Evolutionary conservation across 768 basidiomycete species (phyloP), one percentile per base, ranked within the genome.

Genomic region (Exsudoporus frostii): DNA sequence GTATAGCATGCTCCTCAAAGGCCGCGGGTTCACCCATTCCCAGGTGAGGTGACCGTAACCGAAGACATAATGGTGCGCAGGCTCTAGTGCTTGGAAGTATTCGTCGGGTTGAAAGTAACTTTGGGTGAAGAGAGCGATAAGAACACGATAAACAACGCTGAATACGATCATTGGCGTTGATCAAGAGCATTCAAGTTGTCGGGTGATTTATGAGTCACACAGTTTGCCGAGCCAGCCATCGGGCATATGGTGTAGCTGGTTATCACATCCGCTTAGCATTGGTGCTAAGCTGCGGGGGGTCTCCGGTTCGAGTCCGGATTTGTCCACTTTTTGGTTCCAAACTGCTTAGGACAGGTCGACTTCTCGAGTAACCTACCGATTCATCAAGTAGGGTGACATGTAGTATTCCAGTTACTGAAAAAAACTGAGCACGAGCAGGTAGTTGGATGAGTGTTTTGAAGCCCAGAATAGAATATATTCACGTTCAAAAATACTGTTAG

Each of bases 61-160:
- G 67, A 92, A 98, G 45, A 97, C 91, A 39, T 85, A 71, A 51
- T 78, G 78, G 68, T 98, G 90, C 0, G 97, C 97, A 42, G 91
- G 88, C 66, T 99, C 97, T 40, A 98, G 79, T 7, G 93, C 82
- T 66, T 99, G 97, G 62, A 88, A 98, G 70, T 90, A 96, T 71
- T 98, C 97, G 70, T 99, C 97, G 9, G 97, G 94, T 68, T 98
- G 95, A 68, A 98, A 98, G 73, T 88, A 90, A 5, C 94, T 92
- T 49, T 79, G 78, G 0, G 92, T 94, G 37, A 74, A 71, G 30
- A 95, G 65, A 0, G 91, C 86, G 41, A 90, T 73, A 8, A 73
- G 53, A 46, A 89, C 67, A 42, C 90, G 83, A 57, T 83, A 63
- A 20, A 61, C 49, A 29, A 85, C 51, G n/a, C 80, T 75, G 47